Conservation (phyloP, 768 basidiomycete genomes). For the Amanita rimosa region DNA sequence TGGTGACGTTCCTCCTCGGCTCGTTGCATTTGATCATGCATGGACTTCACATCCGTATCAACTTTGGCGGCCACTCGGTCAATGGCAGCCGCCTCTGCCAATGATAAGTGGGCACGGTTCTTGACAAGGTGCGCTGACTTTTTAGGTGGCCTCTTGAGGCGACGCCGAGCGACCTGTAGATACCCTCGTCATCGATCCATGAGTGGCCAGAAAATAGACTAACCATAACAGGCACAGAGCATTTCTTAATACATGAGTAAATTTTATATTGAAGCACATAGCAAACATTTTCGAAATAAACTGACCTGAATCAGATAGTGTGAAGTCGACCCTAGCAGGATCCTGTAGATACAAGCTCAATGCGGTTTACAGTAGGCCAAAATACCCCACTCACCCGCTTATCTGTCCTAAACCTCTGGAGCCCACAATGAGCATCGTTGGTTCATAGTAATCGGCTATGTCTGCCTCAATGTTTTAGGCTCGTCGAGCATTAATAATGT, state of each 20-base stretch:
- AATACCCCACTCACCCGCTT: conserved; percentile 48
- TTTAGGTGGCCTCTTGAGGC: conserved; percentile 79
- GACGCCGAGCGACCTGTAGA: conserved; percentile 63
- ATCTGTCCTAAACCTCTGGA: conserved; percentile 84
- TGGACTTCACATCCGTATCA: conserved; percentile 72
- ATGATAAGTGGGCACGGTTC: conserved; percentile 72
- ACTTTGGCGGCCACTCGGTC: conserved; percentile 82
- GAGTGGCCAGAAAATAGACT: conserved; percentile 4
- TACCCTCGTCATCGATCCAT: background rate
- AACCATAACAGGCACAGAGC: conserved; percentile 91
- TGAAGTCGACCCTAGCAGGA: conserved; percentile 88
- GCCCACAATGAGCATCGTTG: conserved; percentile 89
- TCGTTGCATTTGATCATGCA: conserved; percentile 67
- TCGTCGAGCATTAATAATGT: background rate
- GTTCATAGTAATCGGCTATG: conserved; percentile 78
- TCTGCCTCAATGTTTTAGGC: conserved; percentile 25
- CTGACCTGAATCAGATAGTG: conserved; percentile 82
- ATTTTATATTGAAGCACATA: background rate
- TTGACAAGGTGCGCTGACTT: conserved; percentile 73
- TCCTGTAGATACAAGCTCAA: conserved; percentile 31
- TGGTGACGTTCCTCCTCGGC: conserved; percentile 42
- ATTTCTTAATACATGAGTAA: conserved; percentile 40
- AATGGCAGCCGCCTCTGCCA: conserved; percentile 79
- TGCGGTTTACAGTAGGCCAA: background rate
- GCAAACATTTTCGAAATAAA: conserved; percentile 5